These are phyloP conservation scores for Hemerocallis citrina DNA, from an alignment of 106 monocot species.

Conservation along the genomic window DNA sequence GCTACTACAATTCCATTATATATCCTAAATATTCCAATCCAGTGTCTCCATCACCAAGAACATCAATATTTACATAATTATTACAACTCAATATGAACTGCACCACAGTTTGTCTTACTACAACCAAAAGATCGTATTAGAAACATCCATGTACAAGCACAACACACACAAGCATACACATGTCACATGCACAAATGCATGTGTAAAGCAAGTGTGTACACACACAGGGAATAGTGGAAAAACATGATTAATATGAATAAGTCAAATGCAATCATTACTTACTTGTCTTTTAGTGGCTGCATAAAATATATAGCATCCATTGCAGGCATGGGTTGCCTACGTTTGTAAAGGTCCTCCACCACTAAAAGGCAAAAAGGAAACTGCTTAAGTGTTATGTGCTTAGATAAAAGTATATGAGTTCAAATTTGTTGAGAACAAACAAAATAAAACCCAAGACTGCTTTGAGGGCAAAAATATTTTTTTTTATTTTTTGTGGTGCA, in stretches of 20 bases:
- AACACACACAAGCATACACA: neutral
- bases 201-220: too few relatives aligned
- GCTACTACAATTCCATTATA: too few relatives aligned
- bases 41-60: too few relatives aligned
- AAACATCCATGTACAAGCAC: too few relatives aligned
- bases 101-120: too few relatives aligned
- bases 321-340: slow-evolving; percentile 87
- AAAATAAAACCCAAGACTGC: neutral
- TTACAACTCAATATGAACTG: too few relatives aligned
- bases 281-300: slow-evolving; percentile 92
- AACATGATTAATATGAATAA: slow-evolving; percentile 9
- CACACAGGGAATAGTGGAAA: neutral
- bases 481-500: too few relatives aligned
- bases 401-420: neutral
- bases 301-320: slow-evolving; percentile 99
- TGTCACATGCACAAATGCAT: slow-evolving; percentile 2
- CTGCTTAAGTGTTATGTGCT: slow-evolving; percentile 4
- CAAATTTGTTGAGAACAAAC: neutral
- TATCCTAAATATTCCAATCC: too few relatives aligned
- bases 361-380: slow-evolving; percentile 43
- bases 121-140: too few relatives aligned
- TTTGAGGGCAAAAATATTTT: neutral
- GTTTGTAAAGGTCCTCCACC: slow-evolving; percentile 88
- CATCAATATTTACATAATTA: too few relatives aligned
- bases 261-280: slow-evolving; percentile 2